Evolutionary conservation across 169 alveolate genomes (phyloP), one percentile per base, ranked within the genome.

Genomic region (Eimeria brunetti): DNA sequence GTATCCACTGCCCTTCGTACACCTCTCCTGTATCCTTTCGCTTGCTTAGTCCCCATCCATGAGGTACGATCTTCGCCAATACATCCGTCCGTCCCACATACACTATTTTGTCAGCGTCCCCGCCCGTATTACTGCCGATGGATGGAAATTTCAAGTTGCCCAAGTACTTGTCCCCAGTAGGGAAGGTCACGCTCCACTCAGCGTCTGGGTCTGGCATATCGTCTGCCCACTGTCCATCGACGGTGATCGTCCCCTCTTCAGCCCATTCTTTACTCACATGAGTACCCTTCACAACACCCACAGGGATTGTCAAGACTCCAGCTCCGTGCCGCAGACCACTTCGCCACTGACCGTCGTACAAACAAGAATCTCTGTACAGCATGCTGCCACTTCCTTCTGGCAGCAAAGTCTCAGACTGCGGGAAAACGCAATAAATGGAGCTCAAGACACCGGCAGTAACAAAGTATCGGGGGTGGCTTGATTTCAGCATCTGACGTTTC

Each of bases 1-100:
- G 22, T 41, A 49, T 78, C 96, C 96, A 95, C 69, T 95, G 94
- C 22, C 96, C 96, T 67, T 95, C 94, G 95, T 95, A 95, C 71
- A 88, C 86, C 58, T 95, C 96, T 33, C 94, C 95, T 3, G 92
- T 56, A 30, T 64, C 94, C 71, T 71, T 89, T 49, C 67, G 91
- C 62, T 89, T 95, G 60, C 92, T 56, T 16, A 95, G 83, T 3
- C 96, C 96, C 58, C 78, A 44, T 0, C 96, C 96, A 38, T 95
- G 96, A 12, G 96, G 96, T n/a, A 85, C 64, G 24, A 94, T 64
- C 38, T 36, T 51, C 20, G 53, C 46, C 51, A 16, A 71, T 8
- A 20, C 44, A 33, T 30, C 80, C 60, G 30, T 58, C 62, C 30
- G 86, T 22, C 22, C 95, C 33, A 41, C 84, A 30, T 46, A 22